Base-by-base conservation (phyloP, 2,329 filamentous ascomycete species). In the Fusarium temperatum region DNA sequence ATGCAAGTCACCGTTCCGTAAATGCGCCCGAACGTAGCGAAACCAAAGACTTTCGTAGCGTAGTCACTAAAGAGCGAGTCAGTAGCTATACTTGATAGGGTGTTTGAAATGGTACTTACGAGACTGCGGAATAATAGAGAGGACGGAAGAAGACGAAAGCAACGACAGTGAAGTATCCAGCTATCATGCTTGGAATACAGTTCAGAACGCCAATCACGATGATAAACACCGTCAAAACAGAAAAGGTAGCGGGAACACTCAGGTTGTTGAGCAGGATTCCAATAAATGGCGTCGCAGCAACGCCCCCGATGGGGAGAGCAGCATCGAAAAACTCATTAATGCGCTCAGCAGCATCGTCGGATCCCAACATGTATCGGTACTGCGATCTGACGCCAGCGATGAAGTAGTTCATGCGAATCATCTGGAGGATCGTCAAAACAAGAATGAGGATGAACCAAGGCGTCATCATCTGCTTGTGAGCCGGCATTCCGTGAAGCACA, bases 1-100 rank as follows among this genome's bases (percentile, higher is more conserved):
- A 93, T 80, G 78, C 92, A 94, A 60, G 93, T 93, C 63, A 95
- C 89, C 8, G 93, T 87, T 20, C 93, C 93, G 79, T 95, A 95
- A 20, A 95, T 92, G 68, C 93, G 93, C 17, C 93, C 93, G 70
- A 95, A 95, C 0, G 92, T 94, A n/a, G 89, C 87, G 79, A 94
- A 94, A 6, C 93, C 93, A 75, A 95, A 95, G 6, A 94, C 92
- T 79, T 94, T 94, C n/a, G 92, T 92, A 0, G 90, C 87, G 78
- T 94, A 95, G 81, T 94, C 93, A 9, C 85, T 86, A 51, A 8
- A 4, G 6, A 2, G 0, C 1, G 5, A 1, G 28, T 74, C 14
- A 65, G 50, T 22, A 56, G 4, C 3, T 3, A 8, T 2, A 4
- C 0, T 3, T 3, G 12, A 10, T 12, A 6, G 42, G 11, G 10